These are phyloP conservation scores for Globisporangium viniferum DNA, from an alignment of 352 stramenopile genomes.

Conservation along the genomic window DNA sequence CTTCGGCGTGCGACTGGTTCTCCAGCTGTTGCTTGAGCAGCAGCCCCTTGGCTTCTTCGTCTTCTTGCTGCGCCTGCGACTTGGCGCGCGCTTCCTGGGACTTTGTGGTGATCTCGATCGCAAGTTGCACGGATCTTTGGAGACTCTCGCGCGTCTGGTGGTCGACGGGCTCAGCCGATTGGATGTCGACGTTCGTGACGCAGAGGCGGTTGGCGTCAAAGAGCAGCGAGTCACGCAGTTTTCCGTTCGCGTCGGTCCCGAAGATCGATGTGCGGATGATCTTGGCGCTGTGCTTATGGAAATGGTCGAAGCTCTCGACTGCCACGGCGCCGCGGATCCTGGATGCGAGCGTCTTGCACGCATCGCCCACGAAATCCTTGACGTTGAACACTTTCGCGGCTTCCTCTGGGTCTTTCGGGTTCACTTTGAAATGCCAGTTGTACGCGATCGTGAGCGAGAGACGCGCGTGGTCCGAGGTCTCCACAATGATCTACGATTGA, in stretches of 20 bases:
- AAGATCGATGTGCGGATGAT: conserved; percentile 85
- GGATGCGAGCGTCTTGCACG: conserved; percentile 77
- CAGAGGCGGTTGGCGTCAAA: conserved; percentile 77
- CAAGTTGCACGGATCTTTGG: conserved; percentile 80
- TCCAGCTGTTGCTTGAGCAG: conserved; percentile 74
- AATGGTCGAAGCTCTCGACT: conserved; percentile 73
- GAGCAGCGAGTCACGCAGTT: conserved; percentile 48
- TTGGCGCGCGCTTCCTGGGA: conserved; percentile 78
- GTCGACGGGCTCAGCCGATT: conserved; percentile 76
- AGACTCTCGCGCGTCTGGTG: conserved; percentile 67
- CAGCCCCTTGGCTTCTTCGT: conserved; percentile 72
- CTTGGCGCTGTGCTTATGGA: conserved; percentile 80
- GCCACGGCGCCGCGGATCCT: conserved; percentile 73
- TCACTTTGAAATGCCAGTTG: conserved; percentile 81
- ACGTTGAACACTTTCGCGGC: conserved; percentile 78
- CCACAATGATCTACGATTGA: conserved; percentile 55
- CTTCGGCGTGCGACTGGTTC: conserved; percentile 69
- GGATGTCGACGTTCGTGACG: conserved; percentile 83
- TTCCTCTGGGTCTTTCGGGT: conserved; percentile 43
- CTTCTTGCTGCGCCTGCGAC: conserved; percentile 76
- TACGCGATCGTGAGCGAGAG: conserved; percentile 78
- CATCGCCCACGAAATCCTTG: conserved; percentile 78
- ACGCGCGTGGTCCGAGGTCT: conserved; percentile 76
- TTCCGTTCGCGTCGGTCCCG: conserved; percentile 49
- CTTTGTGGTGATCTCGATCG: conserved; percentile 85